Conservation (phyloP, 1,284 basidiomycete species). For the Apiotrichum gracile region DNA sequence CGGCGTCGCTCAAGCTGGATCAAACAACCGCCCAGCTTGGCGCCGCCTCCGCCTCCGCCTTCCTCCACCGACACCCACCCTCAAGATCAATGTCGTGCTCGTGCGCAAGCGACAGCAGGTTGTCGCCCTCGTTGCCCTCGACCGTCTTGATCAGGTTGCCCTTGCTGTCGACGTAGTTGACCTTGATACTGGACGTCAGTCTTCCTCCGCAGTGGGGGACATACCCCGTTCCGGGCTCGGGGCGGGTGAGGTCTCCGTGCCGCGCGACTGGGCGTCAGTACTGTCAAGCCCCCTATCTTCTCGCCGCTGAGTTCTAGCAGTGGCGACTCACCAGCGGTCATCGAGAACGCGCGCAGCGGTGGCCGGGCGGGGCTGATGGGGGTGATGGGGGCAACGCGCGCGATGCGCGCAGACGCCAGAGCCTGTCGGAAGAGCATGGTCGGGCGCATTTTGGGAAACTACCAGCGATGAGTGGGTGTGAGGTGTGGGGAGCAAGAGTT, state of each 20-base stretch:
- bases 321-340: neutral
- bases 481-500: too few relatives aligned
- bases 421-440: neutral
- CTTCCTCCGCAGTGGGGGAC: neutral
- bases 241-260: constrained; percentile 55
- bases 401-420: neutral
- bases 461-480: neutral
- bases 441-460: neutral
- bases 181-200: constrained; percentile 61
- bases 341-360: neutral
- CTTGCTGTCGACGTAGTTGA: constrained; percentile 84
- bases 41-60: too few relatives aligned
- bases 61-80: constrained; percentile 61
- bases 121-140: constrained; percentile 90
- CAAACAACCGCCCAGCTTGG: too few relatives aligned
- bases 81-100: constrained; percentile 98
- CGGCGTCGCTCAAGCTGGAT: too few relatives aligned
- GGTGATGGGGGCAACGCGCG: neutral
- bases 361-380: neutral
- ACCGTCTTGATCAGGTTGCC: constrained; percentile 77
- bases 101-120: constrained; percentile 83
- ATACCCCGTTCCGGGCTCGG: constrained; percentile 49
- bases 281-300: too few relatives aligned
- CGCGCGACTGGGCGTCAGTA: constrained; percentile 20
- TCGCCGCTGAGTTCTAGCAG: too few relatives aligned